Evolutionary conservation across 2,329 filamentous ascomycete genomes (phyloP), one percentile per base, ranked within the genome.

Genomic region (Hypomyces perniciosus): DNA sequence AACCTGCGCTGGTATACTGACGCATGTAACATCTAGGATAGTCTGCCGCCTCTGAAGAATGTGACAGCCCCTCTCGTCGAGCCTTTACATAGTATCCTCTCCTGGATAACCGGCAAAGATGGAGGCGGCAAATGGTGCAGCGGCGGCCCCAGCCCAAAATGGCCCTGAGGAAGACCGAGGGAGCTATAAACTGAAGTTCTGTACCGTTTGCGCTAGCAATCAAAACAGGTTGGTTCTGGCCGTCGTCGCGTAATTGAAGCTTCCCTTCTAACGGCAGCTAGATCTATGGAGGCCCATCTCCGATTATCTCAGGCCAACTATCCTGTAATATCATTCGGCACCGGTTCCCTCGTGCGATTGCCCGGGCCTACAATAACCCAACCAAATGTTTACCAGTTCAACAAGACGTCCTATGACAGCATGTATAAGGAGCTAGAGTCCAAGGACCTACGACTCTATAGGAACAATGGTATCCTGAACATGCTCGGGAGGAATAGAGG

Each of bases 141-240:
- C 61, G 30, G 52, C 65, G 4, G 55, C 62, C 20, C 56, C 69
- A 33, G 56, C 62, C 37, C 65, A 70, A 50, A 75, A 77, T 51
- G 72, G 72, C 49, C 70, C 73, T 28, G 69, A 73, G 10, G 74
- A 79, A 40, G 75, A 76, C 13, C 70, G 75, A 28, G 74, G 73
- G n/a, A 81, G 78, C 47, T 96, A 85, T 78, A 96, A 93, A 71
- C 80, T 99, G 55, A 95, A 88, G 65, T 96, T 97, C 71, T 96
- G 91, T 75, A 97, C 93, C 3, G 92, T 99, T n/a, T 99, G 93
- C 71, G 93, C 93, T 6, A 96, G 90, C 63, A 99, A 99, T 63
- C 90, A 99, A 69, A 99, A 99, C 65, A 84, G 93, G 83, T 95
- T 76, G 56, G 77, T 62, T 44, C 20, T 49, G 35, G 13, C 20